Base-by-base conservation (phyloP, 2,329 filamentous ascomycete genomes). In the Penicillium sp. region DNA sequence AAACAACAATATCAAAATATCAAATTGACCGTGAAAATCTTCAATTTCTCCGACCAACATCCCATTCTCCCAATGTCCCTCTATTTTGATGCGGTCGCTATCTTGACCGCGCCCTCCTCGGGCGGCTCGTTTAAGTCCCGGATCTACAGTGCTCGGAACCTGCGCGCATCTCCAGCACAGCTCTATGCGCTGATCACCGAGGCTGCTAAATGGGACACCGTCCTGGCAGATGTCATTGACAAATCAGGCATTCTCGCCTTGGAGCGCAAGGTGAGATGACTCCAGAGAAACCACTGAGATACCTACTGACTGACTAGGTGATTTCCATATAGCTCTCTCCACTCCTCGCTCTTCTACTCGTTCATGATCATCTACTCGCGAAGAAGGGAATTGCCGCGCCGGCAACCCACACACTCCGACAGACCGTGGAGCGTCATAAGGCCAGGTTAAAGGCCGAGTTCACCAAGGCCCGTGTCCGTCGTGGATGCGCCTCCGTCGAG, bases 191-290 rank as follows among this genome's bases (percentile, higher is more conserved):
- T 99, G 35, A 88, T 91, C 22, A 83, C 88, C 22, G 92, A 97
- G 74, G 86, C 90, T 1, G 87, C 88, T 63, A 97, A 96, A 85
- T 97, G 93, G 90, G 94, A 92, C 65, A 72, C 80, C 4, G 81
- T 97, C 3, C 77, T 99, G 45, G 91, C 91, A 67, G 91, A 96
- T 68, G 88, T 97, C n/a, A 85, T 99, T 68, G 91, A 97, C 64
- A 85, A 82, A 61, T 83, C 91, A 1, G 88, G 85, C 4, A 77
- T 97, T 35, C 77, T 97, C 35, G 82, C 82, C n/a, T 76, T 86
- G 10, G 94, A 99, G 78, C 87, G 85, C 61, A 96, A 96, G 85
- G 92, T 94, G 72, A 62, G 76, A 62, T 14, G 8, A n/a, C 11
- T 33, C 25, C 1, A 33, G 25, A 44, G 37, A 43, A 46, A 16